Base-by-base conservation (phyloP, 257 asterid species). In the Primulina eburnea region DNA sequence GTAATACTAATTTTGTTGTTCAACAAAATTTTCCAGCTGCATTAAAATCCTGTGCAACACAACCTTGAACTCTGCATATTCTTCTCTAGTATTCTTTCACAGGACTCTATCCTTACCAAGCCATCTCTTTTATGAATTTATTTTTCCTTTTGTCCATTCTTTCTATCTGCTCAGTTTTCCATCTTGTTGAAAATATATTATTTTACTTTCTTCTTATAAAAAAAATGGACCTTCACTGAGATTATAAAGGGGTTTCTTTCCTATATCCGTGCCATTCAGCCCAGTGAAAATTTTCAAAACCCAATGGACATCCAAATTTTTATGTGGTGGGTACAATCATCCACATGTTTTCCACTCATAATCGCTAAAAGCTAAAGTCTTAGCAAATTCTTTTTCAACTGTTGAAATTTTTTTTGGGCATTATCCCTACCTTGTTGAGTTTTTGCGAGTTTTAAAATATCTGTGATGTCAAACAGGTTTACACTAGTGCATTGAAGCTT, bases 401-500 rank as follows among this genome's bases (percentile, higher is more conserved):
- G 8, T 50, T 14, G 8, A 50, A 50, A 50, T 1, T 14, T 12
- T 50, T 50, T 50, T 50, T 50, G 20, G 57, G 17, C 20, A 17
- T 5, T 50, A 50, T 50, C 21, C 57, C 5, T 17, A 2, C 21
- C 21, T 47, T 47, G 56, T 7, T 61, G 69, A 53, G 24, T n/a
- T 68, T 64, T 68, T 68, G 30, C 62, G 7, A 57, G 53, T n/a
- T 64, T 75, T 69, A 21, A 63, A 21, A 14, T 60, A 64, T 70
- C 56, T 64, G 35, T 77, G 69, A 63, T 84, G 34, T 79, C 61
- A 58, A 75, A 30, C 90, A 94, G 99, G 98, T 94, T 70, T 94
- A 94, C 82, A 83, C 90, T 52, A 91, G 99, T 80, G 99, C 99
- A 53, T 81, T 94, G 76, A 94, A 91, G 96, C 98, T 94, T 43